phyloP scores from a whole-genome alignment of 768 basidiomycete species.

The Crassisporium funariophilum region DNA sequence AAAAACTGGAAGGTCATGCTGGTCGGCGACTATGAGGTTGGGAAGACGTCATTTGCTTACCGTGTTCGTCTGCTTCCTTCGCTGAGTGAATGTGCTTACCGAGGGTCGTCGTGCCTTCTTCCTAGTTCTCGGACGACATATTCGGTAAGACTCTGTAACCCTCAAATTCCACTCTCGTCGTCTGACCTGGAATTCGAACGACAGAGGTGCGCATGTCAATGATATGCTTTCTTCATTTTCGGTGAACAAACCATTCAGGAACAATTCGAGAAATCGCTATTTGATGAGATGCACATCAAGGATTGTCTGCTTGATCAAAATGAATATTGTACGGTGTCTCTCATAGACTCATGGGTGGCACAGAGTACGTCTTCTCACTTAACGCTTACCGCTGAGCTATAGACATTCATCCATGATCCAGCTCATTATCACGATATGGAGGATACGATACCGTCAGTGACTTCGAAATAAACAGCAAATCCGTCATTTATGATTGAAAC shows the following conservation, averaged over 20 bases:
- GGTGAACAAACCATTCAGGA: constrained; percentile 13
- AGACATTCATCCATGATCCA: constrained; percentile 4
- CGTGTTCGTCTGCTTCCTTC: constrained; percentile 17
- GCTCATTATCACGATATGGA: constrained; percentile 13
- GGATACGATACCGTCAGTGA: constrained; percentile 23
- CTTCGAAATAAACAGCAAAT: background rate
- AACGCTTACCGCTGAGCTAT: background rate
- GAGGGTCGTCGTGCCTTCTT: background rate
- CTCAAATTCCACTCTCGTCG: background rate
- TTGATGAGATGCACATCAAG: constrained; percentile 18
- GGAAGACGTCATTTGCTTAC: constrained; percentile 31
- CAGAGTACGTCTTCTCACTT: constrained; percentile 16
- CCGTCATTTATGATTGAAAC: background rate
- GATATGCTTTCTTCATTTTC: background rate
- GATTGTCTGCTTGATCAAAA: constrained; percentile 11
- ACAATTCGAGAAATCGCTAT: constrained; percentile 13
- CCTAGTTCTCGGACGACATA: constrained; percentile 22
- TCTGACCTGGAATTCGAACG: background rate
- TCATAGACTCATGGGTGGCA: constrained; percentile 25
- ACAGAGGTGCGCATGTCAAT: constrained; percentile 3
- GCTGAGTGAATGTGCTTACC: background rate
- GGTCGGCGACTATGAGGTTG: constrained; percentile 29
- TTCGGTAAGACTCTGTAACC: constrained; percentile 16
- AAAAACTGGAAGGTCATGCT: constrained; percentile 27
- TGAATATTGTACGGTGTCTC: constrained; percentile 12